These are phyloP conservation scores for Melocanna baccifera DNA, from an alignment of 176 grass and related monocot genomes.

Conservation along the genomic window DNA sequence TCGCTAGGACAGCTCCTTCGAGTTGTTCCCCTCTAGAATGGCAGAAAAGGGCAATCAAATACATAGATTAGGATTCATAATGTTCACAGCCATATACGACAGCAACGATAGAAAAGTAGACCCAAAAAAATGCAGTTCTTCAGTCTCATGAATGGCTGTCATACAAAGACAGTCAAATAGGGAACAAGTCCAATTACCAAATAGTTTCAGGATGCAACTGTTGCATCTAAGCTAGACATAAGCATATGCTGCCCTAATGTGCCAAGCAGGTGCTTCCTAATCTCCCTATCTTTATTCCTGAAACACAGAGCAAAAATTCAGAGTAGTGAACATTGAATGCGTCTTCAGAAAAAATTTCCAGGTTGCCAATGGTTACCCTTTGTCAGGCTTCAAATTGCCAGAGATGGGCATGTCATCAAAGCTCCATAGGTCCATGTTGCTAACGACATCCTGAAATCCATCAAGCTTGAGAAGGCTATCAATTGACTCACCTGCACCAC, in stretches of 20 bases:
- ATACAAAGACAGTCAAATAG: slow-evolving; percentile 29
- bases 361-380: slow-evolving; percentile 9
- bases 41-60: background rate
- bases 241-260: slow-evolving; percentile 31
- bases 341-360: background rate
- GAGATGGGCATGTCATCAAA: slow-evolving; percentile 63
- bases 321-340: background rate
- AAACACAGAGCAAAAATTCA: slow-evolving; percentile 15
- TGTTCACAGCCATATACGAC: slow-evolving; percentile 24
- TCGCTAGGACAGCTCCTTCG: too few relatives aligned
- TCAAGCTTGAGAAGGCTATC: slow-evolving; percentile 55
- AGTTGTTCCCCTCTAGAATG: background rate
- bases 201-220: slow-evolving; percentile 43
- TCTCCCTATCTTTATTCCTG: slow-evolving; percentile 50
- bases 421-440: slow-evolving; percentile 75
- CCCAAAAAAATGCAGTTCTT: background rate
- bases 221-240: slow-evolving; percentile 40
- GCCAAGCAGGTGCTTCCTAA: slow-evolving; percentile 42
- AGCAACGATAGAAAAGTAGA: slow-evolving; percentile 14
- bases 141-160: slow-evolving; percentile 29
- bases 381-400: slow-evolving; percentile 1
- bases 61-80: slow-evolving; percentile 3
- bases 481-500: slow-evolving; percentile 38
- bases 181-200: slow-evolving; percentile 24
- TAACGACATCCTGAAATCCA: slow-evolving; percentile 42